Percentiles rank a stretch among this genome's conserved stretches.
Conservation (phyloP, 2,329 filamentous ascomycete species). For the Hortaea werneckii region DNA sequence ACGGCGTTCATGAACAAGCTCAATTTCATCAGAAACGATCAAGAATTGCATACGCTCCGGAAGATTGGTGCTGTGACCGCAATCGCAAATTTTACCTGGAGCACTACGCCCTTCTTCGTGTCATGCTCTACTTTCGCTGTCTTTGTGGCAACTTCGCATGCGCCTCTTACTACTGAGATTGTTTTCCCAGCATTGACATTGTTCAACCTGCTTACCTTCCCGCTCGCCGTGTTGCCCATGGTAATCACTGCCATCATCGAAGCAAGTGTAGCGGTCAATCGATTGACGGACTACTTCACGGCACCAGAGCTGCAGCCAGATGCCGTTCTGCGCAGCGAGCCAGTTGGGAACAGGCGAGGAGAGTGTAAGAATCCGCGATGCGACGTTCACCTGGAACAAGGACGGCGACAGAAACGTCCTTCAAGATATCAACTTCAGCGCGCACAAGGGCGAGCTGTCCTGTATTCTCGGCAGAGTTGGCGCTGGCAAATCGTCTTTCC, state of each 20-base stretch:
- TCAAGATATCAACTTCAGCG: conserved; percentile 75
- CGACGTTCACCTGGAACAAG: conserved; percentile 89
- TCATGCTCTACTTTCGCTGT: conserved; percentile 94
- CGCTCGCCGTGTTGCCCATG: conserved; percentile 88
- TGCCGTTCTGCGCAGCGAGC: conserved; percentile 60
- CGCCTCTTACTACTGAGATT: conserved; percentile 81
- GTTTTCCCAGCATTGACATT: conserved; percentile 88
- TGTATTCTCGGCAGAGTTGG: conserved; percentile 94
- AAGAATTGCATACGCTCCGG: conserved; percentile 86
- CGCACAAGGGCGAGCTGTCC: conserved; percentile 83
- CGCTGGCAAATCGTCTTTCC: conserved; percentile 83
- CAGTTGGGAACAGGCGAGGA: conserved; percentile 75
- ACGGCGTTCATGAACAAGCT: conserved; percentile 96
- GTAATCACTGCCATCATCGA: conserved; percentile 95
- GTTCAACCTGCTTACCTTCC: conserved; percentile 94
- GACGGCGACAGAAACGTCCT: conserved; percentile 59
- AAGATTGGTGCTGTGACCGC: conserved; percentile 94
- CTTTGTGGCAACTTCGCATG: conserved; percentile 75
- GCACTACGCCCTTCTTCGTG: conserved; percentile 90
- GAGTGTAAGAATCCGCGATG: conserved; percentile 71
- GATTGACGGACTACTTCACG: conserved; percentile 72
- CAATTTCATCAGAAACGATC: conserved; percentile 89
- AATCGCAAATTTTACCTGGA: conserved; percentile 96
- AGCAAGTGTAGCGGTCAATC: conserved; percentile 80
- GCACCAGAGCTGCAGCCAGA: conserved; percentile 85